Conservation (phyloP, 306 rosid genomes). For the Castanea crenata region DNA sequence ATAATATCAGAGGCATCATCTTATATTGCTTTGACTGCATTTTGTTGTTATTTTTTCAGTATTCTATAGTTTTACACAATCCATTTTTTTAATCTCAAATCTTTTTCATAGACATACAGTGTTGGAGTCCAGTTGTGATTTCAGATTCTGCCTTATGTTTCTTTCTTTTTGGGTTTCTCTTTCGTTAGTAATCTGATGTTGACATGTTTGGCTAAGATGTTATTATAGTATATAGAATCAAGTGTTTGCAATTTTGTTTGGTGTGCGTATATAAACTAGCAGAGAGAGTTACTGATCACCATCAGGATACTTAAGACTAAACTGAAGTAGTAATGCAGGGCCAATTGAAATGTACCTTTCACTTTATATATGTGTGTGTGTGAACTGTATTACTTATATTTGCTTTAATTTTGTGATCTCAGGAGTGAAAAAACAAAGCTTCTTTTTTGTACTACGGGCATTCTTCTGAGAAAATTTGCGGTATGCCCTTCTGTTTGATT, state of each 20-base stretch:
- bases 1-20: neutral
- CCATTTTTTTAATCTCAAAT: neutral
- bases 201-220: neutral
- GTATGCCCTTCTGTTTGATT: conserved; percentile 37
- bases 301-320: conserved; percentile 9
- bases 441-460: conserved; percentile 91
- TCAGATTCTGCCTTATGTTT: neutral
- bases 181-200: neutral
- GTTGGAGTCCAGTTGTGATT: neutral
- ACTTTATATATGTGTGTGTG: neutral
- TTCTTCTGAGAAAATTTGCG: conserved; percentile 85
- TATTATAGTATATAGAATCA: neutral
- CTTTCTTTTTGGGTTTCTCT: neutral
- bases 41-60: neutral
- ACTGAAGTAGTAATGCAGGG: neutral
- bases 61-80: neutral
- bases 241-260: neutral
- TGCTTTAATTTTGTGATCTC: conserved; percentile 23
- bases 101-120: neutral
- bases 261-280: neutral
- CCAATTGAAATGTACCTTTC: neutral
- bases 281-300: neutral
- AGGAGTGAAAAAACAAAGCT: conserved; percentile 91
- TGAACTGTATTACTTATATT: neutral
- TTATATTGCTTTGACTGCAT: neutral